Evolutionary conservation across 768 basidiomycete genomes (phyloP), one percentile per base, ranked within the genome.

Genomic region (Pleurotus tuoliensis): DNA sequence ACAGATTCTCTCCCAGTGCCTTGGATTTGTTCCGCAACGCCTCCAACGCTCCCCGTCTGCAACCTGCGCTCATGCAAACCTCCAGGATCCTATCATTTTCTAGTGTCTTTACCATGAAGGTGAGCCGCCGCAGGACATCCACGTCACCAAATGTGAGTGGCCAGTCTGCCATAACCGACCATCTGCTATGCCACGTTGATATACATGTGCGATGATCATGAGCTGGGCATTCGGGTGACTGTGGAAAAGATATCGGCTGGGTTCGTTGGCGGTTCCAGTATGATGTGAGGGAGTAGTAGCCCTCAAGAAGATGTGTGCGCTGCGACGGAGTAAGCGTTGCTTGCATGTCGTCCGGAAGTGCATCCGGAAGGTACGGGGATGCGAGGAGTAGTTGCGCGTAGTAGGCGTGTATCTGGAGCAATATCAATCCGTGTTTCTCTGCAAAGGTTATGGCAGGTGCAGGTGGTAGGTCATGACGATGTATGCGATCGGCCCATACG

Each of bases 121-220:
- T 47, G 57, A 78, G 66, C 57, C 73, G 65, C 22, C 69, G 64
- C 30, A 77, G 58, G 24, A 76, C 69, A 63, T 78, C 76, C 18
- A 64, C 67, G 11, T 66, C 63, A 25, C 65, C 51, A 37, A 63
- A 62, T 39, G 61, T 44, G 41, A 59, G 66, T 34, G 64, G 58
- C 48, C 63, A 68, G 39, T 60, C 57, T 24, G 62, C 62, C 15
- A 66, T 71, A 15, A 67, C 63, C 9, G 52, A 45, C 73, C 76
- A 78, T 44, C 70, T 63, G 51, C 65, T 56, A 53, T 56, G 60
- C 76, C 76, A 79, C 34, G 68, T 73, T 30, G 62, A 56, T n/a
- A 70, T 37, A 58, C 78, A 79, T 46, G 66, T 68, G 43, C 56
- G 57, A 63, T 77, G 76, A 53, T 67, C 66, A 40, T 39, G 38